Base-by-base conservation (phyloP, 2,329 filamentous ascomycete genomes). In the Graphilbum fragrans region DNA sequence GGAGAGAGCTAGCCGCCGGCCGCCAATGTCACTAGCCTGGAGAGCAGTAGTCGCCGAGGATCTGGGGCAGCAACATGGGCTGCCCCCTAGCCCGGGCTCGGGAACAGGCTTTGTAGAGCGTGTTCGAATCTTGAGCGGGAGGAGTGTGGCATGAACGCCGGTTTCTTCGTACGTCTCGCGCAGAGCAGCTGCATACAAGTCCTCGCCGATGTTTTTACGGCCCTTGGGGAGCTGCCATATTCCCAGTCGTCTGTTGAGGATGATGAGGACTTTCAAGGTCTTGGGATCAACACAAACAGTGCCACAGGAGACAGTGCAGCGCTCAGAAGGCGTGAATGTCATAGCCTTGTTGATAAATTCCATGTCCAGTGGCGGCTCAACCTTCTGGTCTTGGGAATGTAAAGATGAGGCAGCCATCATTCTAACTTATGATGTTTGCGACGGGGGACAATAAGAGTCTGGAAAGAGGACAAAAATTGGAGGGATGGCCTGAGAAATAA, bases 81-180 rank as follows among this genome's bases (percentile, higher is more conserved):
- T n/a, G n/a, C n/a, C n/a, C n/a, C n/a, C n/a, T n/a, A n/a, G n/a
- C n/a, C n/a, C n/a, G n/a, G n/a, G n/a, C n/a, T n/a, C n/a, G n/a
- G n/a, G 25, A 9, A n/a, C 17, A 4, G 41, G 39, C 18, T 35
- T 21, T 14, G 66, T 68, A 8, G 65, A 63, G 39, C 66, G 59
- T 14, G 67, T 70, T 33, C 58, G 54, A 44, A 67, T 59, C 34
- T 53, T 57, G 43, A 70, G 56, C 10, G 55, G 51, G 25, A 69
- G 47, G 1, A 64, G 57, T 12, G 47, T 49, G 27, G 62, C 61
- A 5, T 43, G 51, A n/a, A 67, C 54, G 5, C 67, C 67, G 7
- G 66, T 68, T 50, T 70, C 67, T 46, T 71, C 67, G 35, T 56
- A 56, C 1, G 66, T 68, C 51, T 70, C 67, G 22, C 66, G 62